Evolutionary conservation across 805 yeast species (phyloP), one percentile per base, ranked within the genome.

Genomic region (Metschnikowia corniflorae): DNA sequence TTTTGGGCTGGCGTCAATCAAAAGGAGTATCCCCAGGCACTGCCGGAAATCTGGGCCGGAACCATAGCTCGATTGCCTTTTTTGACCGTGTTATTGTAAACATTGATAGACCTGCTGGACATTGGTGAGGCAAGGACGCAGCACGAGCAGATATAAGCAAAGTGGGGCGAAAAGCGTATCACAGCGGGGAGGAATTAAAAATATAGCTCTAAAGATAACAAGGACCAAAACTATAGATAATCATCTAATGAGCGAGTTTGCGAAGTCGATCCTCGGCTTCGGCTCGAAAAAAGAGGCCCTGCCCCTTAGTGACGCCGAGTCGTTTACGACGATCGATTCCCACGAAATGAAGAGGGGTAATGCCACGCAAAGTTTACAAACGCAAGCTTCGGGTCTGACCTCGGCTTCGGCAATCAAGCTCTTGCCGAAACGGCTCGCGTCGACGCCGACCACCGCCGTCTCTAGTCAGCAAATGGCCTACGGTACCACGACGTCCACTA

Each of bases 381-480:
- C 29, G 9, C 18, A 10, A 12, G 9, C 12, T 35, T 20, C 34
- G 27, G 12, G 25, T 31, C 32, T 30, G 25, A 19, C 40, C 9
- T 20, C 22, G 9, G n/a, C 43, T 26, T 20, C 39, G 26, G 18
- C 29, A 35, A 32, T 22, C 25, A 57, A 55, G 44, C 60, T 61
- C 31, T 48, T 58, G 33, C 71, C 71, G 25, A 66, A 63, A 39
- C 60, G 66, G 15, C 55, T 68, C 35, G 57, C 62, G 26, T 62
- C 60, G 1, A 67, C 78, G 5, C 85, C 89, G 14, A 81, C 91
- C 2, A 82, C 85, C 2, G 88, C 88, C 0, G 60, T 82, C 7
- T 70, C 79, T 31, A 74, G 75, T 42, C 72, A 71, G 39, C 72
- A 82, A 2, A 71, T 78, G 58, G 89, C 77, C 2, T 74, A 80